These are phyloP conservation scores for Vicia faba DNA, from an alignment of 306 rosid species.

Conservation along the genomic window DNA sequence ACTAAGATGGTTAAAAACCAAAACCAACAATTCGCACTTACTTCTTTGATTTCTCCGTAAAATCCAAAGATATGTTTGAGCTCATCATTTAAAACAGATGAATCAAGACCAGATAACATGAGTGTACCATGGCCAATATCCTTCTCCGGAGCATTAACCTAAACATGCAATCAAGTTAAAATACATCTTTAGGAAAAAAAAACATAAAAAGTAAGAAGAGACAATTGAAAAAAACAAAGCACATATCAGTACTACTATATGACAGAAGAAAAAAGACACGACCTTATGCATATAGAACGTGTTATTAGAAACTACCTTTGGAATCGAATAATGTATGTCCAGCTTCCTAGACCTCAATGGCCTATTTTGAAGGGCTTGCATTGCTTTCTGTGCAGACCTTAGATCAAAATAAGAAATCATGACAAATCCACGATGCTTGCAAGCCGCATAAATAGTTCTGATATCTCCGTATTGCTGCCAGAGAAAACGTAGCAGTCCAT, in stretches of 20 bases:
- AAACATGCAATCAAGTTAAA: slow-evolving; percentile 38
- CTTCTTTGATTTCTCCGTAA: slow-evolving; percentile 82
- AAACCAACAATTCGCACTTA: slow-evolving; percentile 44
- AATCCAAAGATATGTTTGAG: slow-evolving; percentile 60
- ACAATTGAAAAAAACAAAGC: slow-evolving; percentile 14
- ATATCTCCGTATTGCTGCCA: slow-evolving; percentile 75
- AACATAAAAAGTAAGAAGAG: slow-evolving; percentile 30
- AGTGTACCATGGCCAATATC: slow-evolving; percentile 73
- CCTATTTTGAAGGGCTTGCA: slow-evolving; percentile 65
- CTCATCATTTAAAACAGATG: slow-evolving; percentile 65
- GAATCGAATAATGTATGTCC: slow-evolving; percentile 81
- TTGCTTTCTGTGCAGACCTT: slow-evolving; percentile 75
- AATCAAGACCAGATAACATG: slow-evolving; percentile 68
- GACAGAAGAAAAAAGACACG: not conserved
- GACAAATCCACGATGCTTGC: slow-evolving; percentile 86
- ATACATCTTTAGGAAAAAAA: slow-evolving; percentile 35
- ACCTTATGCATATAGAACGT: slow-evolving; percentile 22
- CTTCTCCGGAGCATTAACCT: slow-evolving; percentile 76
- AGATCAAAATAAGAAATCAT: slow-evolving; percentile 75
- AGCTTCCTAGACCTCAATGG: slow-evolving; percentile 68
- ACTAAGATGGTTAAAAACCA: slow-evolving; percentile 14
- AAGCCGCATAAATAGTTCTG: slow-evolving; percentile 66
- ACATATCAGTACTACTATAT: slow-evolving; percentile 18
- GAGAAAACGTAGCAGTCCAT: slow-evolving; percentile 34
- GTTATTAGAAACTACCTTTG: slow-evolving; percentile 58